Conservation (phyloP, 2,329 filamentous ascomycete genomes). For the Reticulascus tulasneorum region DNA sequence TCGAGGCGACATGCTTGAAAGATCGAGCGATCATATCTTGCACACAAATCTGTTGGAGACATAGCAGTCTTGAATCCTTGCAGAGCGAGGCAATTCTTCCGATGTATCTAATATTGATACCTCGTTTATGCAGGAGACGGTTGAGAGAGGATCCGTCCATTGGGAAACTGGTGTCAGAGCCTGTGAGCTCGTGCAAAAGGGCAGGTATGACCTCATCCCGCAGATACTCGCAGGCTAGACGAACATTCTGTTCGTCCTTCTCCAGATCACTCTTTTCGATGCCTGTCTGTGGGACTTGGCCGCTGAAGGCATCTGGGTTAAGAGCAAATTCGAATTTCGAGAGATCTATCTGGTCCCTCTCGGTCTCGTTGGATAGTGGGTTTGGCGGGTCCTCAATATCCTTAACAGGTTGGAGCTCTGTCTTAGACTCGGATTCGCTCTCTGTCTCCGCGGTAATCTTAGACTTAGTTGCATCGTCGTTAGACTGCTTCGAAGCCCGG, state of each 20-base stretch:
- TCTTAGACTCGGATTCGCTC: constrained; percentile 30
- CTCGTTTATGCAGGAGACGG: constrained; percentile 87
- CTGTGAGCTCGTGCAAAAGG: constrained; percentile 79
- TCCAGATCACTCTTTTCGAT: constrained; percentile 82
- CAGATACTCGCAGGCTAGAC: constrained; percentile 76
- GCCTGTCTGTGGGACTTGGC: constrained; percentile 83
- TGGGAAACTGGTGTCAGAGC: constrained; percentile 92
- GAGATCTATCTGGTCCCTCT: constrained; percentile 73
- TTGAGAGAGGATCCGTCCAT: constrained; percentile 96
- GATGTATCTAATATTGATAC: constrained; percentile 96
- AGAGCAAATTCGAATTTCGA: constrained; percentile 83
- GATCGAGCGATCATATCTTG: constrained; percentile 95
- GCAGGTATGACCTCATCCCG: constrained; percentile 76
- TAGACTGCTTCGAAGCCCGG: constrained; percentile 33
- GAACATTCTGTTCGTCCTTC: constrained; percentile 84
- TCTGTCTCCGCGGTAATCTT: constrained; percentile 24
- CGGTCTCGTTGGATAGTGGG: constrained; percentile 36
- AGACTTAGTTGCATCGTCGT: constrained; percentile 28
- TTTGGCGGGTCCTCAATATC: constrained; percentile 7
- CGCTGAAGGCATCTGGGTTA: constrained; percentile 94
- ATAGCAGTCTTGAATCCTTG: constrained; percentile 67
- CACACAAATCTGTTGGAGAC: constrained; percentile 70
- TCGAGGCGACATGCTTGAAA: constrained; percentile 87
- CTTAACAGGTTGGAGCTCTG: constrained; percentile 29
- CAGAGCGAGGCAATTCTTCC: constrained; percentile 73